Evolutionary conservation across 2,329 filamentous ascomycete genomes (phyloP).

Genomic region (Microsporum audouinii): DNA sequence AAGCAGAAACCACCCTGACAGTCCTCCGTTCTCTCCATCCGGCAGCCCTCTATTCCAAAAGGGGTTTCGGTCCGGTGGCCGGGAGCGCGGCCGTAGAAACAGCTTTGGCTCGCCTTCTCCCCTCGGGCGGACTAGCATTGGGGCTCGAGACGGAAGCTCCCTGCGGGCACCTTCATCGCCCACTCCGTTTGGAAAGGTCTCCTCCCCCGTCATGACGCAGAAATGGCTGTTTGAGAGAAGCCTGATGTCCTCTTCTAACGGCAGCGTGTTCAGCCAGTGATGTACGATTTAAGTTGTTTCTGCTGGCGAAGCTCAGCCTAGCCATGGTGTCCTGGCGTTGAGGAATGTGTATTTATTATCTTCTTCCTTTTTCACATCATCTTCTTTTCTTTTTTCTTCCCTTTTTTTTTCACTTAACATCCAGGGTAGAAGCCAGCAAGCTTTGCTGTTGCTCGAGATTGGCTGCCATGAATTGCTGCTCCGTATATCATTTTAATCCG

Average conservation of each 20-base stretch:
- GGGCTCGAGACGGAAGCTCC: slow-evolving; percentile 33
- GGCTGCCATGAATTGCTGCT: neutral
- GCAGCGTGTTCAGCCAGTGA: neutral
- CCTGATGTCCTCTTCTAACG: slow-evolving; percentile 27
- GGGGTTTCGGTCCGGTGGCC: slow-evolving; percentile 40
- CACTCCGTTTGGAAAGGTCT: slow-evolving; percentile 56
- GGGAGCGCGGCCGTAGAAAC: slow-evolving; percentile 40
- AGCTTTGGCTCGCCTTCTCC: slow-evolving; percentile 52
- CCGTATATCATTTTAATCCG: neutral
- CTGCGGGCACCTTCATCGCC: slow-evolving; percentile 56
- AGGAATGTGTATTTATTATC: neutral
- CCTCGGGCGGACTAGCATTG: slow-evolving; percentile 36
- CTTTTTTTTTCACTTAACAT: neutral
- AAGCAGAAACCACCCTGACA: slow-evolving; percentile 24
- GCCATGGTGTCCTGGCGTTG: neutral
- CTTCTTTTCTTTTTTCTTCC: neutral
- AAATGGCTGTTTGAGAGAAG: slow-evolving; percentile 92
- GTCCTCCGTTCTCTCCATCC: slow-evolving; percentile 44
- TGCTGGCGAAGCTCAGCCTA: neutral
- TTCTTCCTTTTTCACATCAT: neutral
- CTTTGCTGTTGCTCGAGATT: neutral
- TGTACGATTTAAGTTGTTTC: neutral
- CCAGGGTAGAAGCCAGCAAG: neutral
- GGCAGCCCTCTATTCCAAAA: slow-evolving; percentile 56
- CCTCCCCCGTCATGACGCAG: slow-evolving; percentile 70